Evolutionary conservation across 345 rosid genomes (phyloP).

Genomic region (Anacardium occidentale): DNA sequence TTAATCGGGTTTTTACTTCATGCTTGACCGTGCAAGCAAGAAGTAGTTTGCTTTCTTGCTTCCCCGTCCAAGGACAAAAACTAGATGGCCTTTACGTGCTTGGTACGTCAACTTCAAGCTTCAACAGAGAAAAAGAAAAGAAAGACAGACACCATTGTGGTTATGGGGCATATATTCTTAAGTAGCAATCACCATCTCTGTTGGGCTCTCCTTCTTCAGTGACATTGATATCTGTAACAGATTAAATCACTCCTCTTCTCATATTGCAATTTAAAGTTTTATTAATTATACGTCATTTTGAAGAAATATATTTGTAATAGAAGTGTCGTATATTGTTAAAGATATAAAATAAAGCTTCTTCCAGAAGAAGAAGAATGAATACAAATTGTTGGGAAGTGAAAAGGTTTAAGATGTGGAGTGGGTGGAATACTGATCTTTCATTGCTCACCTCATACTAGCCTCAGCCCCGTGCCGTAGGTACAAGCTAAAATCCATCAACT

Average conservation of each 20-base stretch:
- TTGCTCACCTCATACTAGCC: too few relatives aligned
- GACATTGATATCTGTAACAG: too few relatives aligned
- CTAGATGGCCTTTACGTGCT: slow-evolving; percentile 45
- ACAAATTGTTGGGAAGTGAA: slow-evolving; percentile 24
- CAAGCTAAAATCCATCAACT: too few relatives aligned
- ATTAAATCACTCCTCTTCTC: background rate
- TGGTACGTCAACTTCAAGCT: slow-evolving; percentile 42
- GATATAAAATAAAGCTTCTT: background rate
- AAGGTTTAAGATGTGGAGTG: slow-evolving; percentile 42
- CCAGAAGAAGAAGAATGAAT: slow-evolving; percentile 8
- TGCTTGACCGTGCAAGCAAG: slow-evolving; percentile 51
- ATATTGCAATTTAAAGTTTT: background rate
- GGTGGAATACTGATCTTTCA: slow-evolving; percentile 32
- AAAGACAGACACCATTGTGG: background rate
- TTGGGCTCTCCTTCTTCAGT: too few relatives aligned
- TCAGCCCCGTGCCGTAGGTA: too few relatives aligned
- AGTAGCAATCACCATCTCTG: slow-evolving; percentile 16
- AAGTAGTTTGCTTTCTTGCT: slow-evolving; percentile 36
- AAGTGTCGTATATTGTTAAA: background rate
- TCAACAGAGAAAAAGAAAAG: slow-evolving; percentile 5
- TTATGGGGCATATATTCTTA: background rate
- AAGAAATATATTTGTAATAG: slow-evolving; percentile 6
- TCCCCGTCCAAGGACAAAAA: slow-evolving; percentile 31
- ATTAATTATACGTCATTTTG: slow-evolving; percentile 16
- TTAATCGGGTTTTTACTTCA: slow-evolving; percentile 16